Evolutionary conservation across 2,329 filamentous ascomycete genomes (phyloP).

Genomic region (Cladophialophora carrionii): DNA sequence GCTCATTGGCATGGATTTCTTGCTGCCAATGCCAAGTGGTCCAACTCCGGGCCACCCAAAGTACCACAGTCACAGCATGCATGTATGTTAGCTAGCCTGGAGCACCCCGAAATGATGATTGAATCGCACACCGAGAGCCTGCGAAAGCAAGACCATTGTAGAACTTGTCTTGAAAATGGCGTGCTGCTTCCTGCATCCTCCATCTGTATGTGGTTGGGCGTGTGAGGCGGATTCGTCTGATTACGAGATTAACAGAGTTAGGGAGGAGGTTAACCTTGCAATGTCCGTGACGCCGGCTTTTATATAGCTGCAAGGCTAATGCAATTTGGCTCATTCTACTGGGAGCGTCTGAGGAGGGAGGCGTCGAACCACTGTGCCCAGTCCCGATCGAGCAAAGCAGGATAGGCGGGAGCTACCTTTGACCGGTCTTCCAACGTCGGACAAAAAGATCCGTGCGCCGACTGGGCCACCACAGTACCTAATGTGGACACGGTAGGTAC

Average conservation of each 20-base stretch:
- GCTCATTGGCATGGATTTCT: background rate
- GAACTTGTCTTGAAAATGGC: constrained; percentile 14
- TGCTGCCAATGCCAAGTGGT: background rate
- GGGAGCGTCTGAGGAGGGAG: background rate
- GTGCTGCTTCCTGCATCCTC: background rate
- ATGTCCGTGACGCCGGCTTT: constrained; percentile 13
- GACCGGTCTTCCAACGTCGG: background rate
- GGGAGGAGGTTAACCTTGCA: constrained; percentile 4
- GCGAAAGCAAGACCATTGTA: background rate
- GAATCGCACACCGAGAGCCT: background rate
- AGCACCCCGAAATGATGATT: constrained; percentile 1
- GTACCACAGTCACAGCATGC: background rate
- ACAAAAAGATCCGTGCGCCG: background rate
- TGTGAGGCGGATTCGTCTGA: background rate
- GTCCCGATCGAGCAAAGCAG: background rate
- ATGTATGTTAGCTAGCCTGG: background rate
- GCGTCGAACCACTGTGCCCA: no score
- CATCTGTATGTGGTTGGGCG: constrained; percentile 6
- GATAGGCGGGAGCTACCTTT: background rate
- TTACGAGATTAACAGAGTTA: constrained; percentile 11
- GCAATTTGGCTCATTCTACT: background rate
- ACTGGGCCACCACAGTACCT: background rate
- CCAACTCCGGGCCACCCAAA: background rate
- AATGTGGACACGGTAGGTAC: no score
- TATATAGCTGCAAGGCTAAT: constrained; percentile 22